phyloP scores from a whole-genome alignment of 495 filamentous ascomycete species.

The Patellaria atrata region DNA sequence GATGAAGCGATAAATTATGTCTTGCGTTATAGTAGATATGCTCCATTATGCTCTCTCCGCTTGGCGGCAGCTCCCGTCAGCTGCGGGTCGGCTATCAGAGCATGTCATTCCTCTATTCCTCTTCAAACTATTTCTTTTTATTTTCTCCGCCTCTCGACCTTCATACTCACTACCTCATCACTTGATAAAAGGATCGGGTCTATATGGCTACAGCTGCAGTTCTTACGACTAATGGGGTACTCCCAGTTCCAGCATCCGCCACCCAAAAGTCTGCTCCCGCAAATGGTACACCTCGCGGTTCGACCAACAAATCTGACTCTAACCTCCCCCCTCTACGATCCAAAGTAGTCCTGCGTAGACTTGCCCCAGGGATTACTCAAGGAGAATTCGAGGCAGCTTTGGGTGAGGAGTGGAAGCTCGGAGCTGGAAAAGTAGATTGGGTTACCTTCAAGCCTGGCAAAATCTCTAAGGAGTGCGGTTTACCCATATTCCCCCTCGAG shows the following conservation, averaged over 20 bases:
- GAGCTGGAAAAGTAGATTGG: slow-evolving; percentile 74
- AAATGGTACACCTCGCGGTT: slow-evolving; percentile 25
- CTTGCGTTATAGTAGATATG: too few relatives aligned
- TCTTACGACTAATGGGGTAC: slow-evolving; percentile 52
- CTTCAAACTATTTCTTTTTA: too few relatives aligned
- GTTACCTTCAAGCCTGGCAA: slow-evolving; percentile 65
- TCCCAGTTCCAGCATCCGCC: slow-evolving; percentile 42
- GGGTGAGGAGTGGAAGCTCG: slow-evolving; percentile 71
- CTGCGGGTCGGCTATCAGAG: too few relatives aligned
- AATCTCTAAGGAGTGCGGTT: slow-evolving; percentile 67
- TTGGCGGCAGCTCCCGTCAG: too few relatives aligned
- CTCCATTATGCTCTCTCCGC: too few relatives aligned
- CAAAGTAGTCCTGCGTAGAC: slow-evolving; percentile 71
- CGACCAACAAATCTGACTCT: slow-evolving; percentile 42
- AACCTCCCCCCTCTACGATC: slow-evolving; percentile 49
- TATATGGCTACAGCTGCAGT: too few relatives aligned
- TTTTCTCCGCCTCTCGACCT: too few relatives aligned
- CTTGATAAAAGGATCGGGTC: too few relatives aligned
- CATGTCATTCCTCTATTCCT: too few relatives aligned
- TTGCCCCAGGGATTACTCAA: slow-evolving; percentile 75
- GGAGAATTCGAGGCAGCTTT: slow-evolving; percentile 57
- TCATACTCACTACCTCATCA: too few relatives aligned
- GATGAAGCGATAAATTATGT: too few relatives aligned
- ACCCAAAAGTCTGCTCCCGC: slow-evolving; percentile 39
- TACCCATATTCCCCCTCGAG: background rate